phyloP scores from a whole-genome alignment of 2,329 filamentous ascomycete species.

The Scedosporium boydii region DNA sequence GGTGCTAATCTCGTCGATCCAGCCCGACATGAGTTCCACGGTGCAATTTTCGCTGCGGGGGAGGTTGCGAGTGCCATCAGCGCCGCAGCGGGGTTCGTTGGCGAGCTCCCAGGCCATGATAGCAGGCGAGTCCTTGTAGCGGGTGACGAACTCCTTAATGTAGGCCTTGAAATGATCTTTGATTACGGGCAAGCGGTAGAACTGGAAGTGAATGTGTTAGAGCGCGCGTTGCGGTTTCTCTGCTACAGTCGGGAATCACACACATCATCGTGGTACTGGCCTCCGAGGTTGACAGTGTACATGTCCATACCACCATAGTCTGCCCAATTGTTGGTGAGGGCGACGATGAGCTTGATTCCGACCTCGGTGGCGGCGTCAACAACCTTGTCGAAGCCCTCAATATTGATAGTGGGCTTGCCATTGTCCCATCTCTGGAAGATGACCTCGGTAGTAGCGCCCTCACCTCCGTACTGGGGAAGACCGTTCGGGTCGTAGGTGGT shows the following conservation, averaged over 20 bases:
- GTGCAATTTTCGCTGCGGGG: constrained; percentile 29
- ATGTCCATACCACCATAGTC: constrained; percentile 52
- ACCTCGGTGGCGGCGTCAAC: constrained; percentile 37
- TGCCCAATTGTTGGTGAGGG: constrained; percentile 49
- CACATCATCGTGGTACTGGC: constrained; percentile 39
- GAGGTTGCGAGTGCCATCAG: constrained; percentile 33
- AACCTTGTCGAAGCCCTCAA: constrained; percentile 39
- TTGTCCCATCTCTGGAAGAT: constrained; percentile 37
- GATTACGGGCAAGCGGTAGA: constrained; percentile 39
- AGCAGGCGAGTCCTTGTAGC: constrained; percentile 48
- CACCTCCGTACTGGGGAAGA: constrained; percentile 41
- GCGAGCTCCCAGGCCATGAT: constrained; percentile 60
- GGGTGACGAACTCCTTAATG: constrained; percentile 46
- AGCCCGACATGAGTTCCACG: constrained; percentile 31
- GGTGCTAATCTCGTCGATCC: constrained; percentile 44
- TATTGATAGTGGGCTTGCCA: constrained; percentile 30
- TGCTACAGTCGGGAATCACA: constrained; percentile 9
- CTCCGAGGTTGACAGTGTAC: constrained; percentile 45
- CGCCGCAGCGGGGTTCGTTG: constrained; percentile 49
- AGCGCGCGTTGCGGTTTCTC: not conserved
- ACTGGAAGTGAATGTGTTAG: constrained; percentile 18
- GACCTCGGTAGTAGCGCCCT: constrained; percentile 32
- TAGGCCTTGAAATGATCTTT: constrained; percentile 47
- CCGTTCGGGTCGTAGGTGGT: constrained; percentile 32
- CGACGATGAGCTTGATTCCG: constrained; percentile 42